Conservation (phyloP, 805 yeast genomes). For the Wickerhamomyces sydowiorum region DNA sequence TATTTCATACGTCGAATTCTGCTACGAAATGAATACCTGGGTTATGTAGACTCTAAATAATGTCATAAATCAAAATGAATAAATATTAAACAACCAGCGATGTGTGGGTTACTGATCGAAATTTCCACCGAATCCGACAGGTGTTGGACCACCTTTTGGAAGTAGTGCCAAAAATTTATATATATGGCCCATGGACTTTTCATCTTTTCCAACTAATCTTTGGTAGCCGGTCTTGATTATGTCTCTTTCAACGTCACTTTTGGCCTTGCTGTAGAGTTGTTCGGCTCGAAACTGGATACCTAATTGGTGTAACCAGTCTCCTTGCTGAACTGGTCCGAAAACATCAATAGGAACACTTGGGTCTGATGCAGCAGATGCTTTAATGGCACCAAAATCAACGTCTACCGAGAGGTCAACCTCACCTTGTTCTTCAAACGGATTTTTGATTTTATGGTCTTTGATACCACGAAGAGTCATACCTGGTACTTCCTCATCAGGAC, state of each 20-base stretch:
- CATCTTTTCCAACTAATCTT: constrained; percentile 57
- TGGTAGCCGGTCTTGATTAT: constrained; percentile 51
- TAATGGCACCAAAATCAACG: constrained; percentile 69
- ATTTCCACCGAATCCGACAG: constrained; percentile 48
- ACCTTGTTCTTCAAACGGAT: constrained; percentile 74
- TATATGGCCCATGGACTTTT: constrained; percentile 66
- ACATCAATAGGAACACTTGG: constrained; percentile 17
- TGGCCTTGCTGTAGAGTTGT: constrained; percentile 42
- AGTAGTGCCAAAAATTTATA: constrained; percentile 67
- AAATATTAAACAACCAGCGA: too few relatives aligned
- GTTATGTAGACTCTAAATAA: too few relatives aligned
- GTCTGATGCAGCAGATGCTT: constrained; percentile 20
- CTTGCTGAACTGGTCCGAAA: constrained; percentile 67
- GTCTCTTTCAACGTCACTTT: constrained; percentile 38
- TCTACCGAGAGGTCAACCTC: constrained; percentile 77
- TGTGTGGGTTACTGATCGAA: not conserved
- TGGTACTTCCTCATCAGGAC: constrained; percentile 57
- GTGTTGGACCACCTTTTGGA: constrained; percentile 36
- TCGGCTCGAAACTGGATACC: constrained; percentile 71
- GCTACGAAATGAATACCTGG: too few relatives aligned
- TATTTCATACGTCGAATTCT: too few relatives aligned
- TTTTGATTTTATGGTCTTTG: constrained; percentile 61
- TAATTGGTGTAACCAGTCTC: constrained; percentile 69
- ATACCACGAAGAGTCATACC: constrained; percentile 72
- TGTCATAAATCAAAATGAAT: too few relatives aligned